These are phyloP conservation scores for Neospermospora avenae DNA, from an alignment of 2,329 filamentous ascomycete genomes.

Conservation along the genomic window DNA sequence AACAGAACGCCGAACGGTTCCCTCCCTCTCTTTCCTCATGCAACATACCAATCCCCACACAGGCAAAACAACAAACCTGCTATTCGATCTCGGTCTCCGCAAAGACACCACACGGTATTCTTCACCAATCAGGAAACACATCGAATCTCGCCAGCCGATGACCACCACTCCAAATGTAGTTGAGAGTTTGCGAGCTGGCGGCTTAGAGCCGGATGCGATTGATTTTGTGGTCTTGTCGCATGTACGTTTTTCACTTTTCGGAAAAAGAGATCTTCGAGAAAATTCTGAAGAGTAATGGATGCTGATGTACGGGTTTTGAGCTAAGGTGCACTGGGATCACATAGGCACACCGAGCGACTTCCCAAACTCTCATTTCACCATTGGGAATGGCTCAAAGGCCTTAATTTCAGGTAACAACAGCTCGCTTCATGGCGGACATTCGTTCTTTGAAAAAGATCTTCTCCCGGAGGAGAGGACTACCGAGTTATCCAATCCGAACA, in stretches of 20 bases:
- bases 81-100: constrained; percentile 54
- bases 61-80: constrained; percentile 35
- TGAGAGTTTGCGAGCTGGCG: constrained; percentile 38
- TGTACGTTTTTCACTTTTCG: constrained; percentile 31
- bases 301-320: no score
- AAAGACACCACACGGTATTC: constrained; percentile 43
- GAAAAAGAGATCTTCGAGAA: no score
- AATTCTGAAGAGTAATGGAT: no score
- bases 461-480: constrained; percentile 40
- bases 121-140: constrained; percentile 42
- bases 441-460: constrained; percentile 44
- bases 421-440: constrained; percentile 33
- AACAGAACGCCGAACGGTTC: constrained; percentile 44
- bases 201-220: constrained; percentile 29
- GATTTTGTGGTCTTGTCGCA: constrained; percentile 44
- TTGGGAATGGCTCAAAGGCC: constrained; percentile 46
- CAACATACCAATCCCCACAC: constrained; percentile 39
- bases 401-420: constrained; percentile 29
- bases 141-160: constrained; percentile 43
- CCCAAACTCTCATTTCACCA: constrained; percentile 43
- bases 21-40: constrained; percentile 52
- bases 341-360: constrained; percentile 53
- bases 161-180: constrained; percentile 43
- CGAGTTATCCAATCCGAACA: constrained; percentile 39
- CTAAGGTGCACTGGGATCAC: constrained; percentile 52